Base-by-base conservation (phyloP, 2,329 filamentous ascomycete genomes). In the Xylaria sp. region DNA sequence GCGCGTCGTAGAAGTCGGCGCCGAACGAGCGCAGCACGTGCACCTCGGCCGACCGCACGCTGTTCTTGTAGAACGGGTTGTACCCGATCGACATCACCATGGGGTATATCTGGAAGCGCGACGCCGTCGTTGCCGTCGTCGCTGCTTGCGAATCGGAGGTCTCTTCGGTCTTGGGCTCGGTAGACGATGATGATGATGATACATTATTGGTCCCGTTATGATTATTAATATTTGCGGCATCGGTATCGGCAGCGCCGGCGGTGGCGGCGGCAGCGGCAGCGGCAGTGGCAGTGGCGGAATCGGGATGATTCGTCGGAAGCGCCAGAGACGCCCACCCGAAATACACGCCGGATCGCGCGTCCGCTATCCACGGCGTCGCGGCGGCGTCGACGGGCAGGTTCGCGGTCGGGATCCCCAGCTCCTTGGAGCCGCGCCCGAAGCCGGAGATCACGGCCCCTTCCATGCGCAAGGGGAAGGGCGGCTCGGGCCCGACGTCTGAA, bases 51-150 rank as follows among this genome's bases (percentile, higher is more conserved):
- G 88, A 93, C 69, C 93, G 90, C 53, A 92, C 89, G 4, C 86
- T 90, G 84, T 99, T 98, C 78, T 94, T 94, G 86, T 97, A 99
- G 81, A 94, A 98, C 0, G 96, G 96, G 80, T 98, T 99, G 86
- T 94, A 98, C 50, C 96, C 96, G 72, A 97, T 95, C 68, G 89
- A 93, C 90, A 97, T 92, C 71, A 97, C 94, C 86, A 96, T 96
- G 0, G 93, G 93, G 79, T 90, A 93, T 63, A 96, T 83, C 50
- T 77, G 75, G 74, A 73, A 80, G 3, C 11, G 36, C 4, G 47
- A 7, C 3, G 29, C 11, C 1, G 45, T n/a, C 10, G 45, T 13
- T 6, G 39, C 2, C 44, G 44, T 25, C 9, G 44, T 27, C 20
- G n/a, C 2, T 27, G 11, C 7, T 33, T 0, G 7, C 2, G 3